phyloP scores from a whole-genome alignment of 2,329 filamentous ascomycete species.

The Penicillium sp. region DNA sequence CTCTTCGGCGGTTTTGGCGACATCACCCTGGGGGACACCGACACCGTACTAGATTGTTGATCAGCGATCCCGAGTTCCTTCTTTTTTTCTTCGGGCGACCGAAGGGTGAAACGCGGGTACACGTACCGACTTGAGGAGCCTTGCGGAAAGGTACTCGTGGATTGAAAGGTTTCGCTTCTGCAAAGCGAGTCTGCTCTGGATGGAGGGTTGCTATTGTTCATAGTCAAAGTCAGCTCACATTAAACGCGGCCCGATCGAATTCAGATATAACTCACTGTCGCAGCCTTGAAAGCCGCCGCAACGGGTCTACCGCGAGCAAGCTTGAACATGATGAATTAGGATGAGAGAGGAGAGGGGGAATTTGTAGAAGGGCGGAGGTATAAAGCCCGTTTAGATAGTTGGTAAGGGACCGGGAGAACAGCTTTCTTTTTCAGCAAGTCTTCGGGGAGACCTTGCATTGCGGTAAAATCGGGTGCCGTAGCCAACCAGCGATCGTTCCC shows the following conservation, averaged over 20 bases:
- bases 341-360: conserved; percentile 9
- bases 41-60: conserved; percentile 66
- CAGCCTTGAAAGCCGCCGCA: conserved; percentile 68
- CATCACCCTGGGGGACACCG: conserved; percentile 79
- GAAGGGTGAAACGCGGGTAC: conserved; percentile 7
- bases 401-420: conserved; percentile 22
- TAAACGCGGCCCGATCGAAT: conserved; percentile 11
- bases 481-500: conserved; percentile 24
- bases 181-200: conserved; percentile 48
- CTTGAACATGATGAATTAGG: conserved; percentile 65
- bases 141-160: conserved; percentile 94
- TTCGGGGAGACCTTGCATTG: conserved; percentile 25
- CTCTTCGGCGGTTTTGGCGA: conserved; percentile 73
- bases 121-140: conserved; percentile 64
- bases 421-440: conserved; percentile 28
- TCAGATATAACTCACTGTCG: conserved; percentile 53
- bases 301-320: conserved; percentile 72
- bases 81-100: conserved; percentile 9
- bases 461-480: conserved; percentile 22
- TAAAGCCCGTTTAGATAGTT: conserved; percentile 10
- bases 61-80: conserved; percentile 17
- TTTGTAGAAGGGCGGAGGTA: conserved; percentile 6
- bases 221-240: conserved; percentile 7
- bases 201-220: conserved; percentile 46
- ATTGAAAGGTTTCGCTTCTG: conserved; percentile 87